Conservation (phyloP, 163 green algal genomes). For the Volvox carteri region DNA sequence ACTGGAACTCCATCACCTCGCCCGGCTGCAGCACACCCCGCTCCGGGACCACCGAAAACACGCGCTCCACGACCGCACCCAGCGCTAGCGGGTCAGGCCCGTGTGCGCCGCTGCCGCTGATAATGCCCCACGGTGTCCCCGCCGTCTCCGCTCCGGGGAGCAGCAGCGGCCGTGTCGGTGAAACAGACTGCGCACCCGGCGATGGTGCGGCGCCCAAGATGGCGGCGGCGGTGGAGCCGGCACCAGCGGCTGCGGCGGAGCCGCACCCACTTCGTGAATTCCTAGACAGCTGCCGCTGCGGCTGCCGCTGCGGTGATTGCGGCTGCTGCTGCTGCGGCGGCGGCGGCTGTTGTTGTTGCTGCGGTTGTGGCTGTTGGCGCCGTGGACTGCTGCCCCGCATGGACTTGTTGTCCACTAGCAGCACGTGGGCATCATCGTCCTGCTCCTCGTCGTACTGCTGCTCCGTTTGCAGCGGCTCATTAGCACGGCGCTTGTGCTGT, state of each 20-base stretch:
- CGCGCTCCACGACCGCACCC: conserved; percentile 13
- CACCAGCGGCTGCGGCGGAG: neutral
- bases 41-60: conserved; percentile 61
- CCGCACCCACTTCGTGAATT: neutral
- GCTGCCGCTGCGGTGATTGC: neutral
- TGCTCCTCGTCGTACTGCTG: conserved; percentile 56
- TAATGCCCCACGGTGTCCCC: conserved; percentile 40
- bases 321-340: neutral
- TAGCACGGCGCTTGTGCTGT: conserved; percentile 43
- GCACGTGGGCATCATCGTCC: conserved; percentile 49
- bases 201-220: no score
- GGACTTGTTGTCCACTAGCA: conserved; percentile 40
- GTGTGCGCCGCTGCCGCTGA: conserved; percentile 40
- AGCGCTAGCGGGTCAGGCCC: conserved; percentile 50
- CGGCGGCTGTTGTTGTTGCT: neutral
- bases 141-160: conserved; percentile 6
- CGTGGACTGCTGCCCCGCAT: neutral
- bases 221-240: neutral
- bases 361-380: neutral
- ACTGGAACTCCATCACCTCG: conserved; percentile 60
- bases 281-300: neutral
- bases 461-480: conserved; percentile 52
- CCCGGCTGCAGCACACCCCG: conserved; percentile 67
- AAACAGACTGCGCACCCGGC: neutral
- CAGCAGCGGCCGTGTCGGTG: neutral